Base-by-base conservation (phyloP, 2,329 filamentous ascomycete species). In the Trichoderma lentiforme region DNA sequence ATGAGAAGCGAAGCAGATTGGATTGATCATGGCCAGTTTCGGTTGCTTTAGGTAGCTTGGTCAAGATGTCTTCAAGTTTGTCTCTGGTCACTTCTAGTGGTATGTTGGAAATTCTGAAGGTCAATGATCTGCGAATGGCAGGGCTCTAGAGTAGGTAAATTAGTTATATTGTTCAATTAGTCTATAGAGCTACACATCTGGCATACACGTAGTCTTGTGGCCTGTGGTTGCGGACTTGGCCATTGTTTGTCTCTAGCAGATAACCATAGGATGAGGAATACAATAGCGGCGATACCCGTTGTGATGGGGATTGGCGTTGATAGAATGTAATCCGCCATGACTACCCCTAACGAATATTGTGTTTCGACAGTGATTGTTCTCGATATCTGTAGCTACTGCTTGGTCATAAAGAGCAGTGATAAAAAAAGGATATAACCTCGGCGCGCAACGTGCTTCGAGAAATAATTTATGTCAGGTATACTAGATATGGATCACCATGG, bases 71-170 rank as follows among this genome's bases (percentile, higher is more conserved):
- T 28, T 12, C n/a, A n/a, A 70, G 26, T 1, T 14, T 12, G 11
- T 30, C 30, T 26, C 15, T 26, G 9, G 15, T 36, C 14, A 61
- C 36, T 11, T 12, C 14, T 11, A 39, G 24, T 1, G 66, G 66
- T 18, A 70, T 70, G 4, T 53, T 70, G 34, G 66, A 62, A n/a
- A 70, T 70, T 12, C 66, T 70, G n/a, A 69, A 47, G 1, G 65
- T 69, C 26, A 60, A 28, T 18, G 21, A 51, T 30, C 18, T 60
- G 30, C n/a, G 43, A 30, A 6, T 21, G 0, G 8, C 11, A n/a
- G n/a, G 47, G 47, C n/a, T 6, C 43, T 51, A 4, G 18, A 43
- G 7, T 21, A n/a, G 43, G 18, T 9, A 11, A 47, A 21, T 47
- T 47, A 47, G 43, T 9, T 8, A 11, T 21, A 11, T 21, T 21